Percentiles rank a stretch among this genome's conserved stretches.
These are phyloP conservation scores for Termitomyces sp. DNA, from an alignment of 768 basidiomycete genomes.

Conservation along the genomic window DNA sequence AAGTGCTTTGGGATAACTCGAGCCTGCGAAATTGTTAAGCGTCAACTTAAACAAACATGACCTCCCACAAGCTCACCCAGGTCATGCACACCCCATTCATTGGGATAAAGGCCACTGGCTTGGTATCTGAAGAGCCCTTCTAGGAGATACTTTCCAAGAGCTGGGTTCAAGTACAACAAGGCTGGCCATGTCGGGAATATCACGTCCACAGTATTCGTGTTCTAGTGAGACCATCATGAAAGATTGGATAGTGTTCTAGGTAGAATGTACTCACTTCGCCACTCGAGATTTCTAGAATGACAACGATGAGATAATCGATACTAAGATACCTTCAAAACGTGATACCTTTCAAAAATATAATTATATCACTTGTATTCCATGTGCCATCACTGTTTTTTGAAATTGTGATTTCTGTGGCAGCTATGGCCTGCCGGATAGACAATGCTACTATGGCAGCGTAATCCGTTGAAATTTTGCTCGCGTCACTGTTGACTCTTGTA, in stretches of 20 bases:
- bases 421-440: constrained; percentile 51
- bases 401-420: constrained; percentile 50
- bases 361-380: constrained; percentile 47
- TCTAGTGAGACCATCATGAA: constrained; percentile 21
- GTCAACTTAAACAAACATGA: background rate
- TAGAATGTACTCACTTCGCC: constrained; percentile 32
- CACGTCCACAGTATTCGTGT: constrained; percentile 53
- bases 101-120: constrained; percentile 62
- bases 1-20: constrained; percentile 38
- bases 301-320: background rate
- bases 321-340: background rate
- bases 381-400: constrained; percentile 42
- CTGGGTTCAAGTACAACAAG: constrained; percentile 52
- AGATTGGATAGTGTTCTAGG: background rate
- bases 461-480: constrained; percentile 43
- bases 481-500: constrained; percentile 39
- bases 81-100: constrained; percentile 62
- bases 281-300: constrained; percentile 48
- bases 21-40: constrained; percentile 19
- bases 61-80: constrained; percentile 38
- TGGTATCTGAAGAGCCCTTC: constrained; percentile 65
- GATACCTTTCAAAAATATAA: constrained; percentile 56
- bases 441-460: constrained; percentile 50
- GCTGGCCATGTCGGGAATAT: constrained; percentile 50
- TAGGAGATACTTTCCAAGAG: constrained; percentile 53